Conservation (phyloP, 495 filamentous ascomycete species). For the Cercophora samala region DNA sequence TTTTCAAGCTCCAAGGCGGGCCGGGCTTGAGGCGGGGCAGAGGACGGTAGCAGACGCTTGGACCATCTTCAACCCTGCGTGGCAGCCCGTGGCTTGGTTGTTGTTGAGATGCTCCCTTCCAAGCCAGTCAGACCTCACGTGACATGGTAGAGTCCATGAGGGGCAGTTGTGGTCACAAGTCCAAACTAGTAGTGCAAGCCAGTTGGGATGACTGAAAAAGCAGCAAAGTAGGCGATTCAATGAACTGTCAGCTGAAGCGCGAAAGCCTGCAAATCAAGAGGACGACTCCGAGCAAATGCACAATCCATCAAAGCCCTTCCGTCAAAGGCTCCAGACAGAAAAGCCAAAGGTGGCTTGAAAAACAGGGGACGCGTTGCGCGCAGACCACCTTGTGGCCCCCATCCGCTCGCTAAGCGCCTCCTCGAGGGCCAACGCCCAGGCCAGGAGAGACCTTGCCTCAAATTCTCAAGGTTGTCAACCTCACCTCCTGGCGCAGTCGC, state of each 20-base stretch:
- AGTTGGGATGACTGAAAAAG: not conserved
- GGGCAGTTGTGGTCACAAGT: not conserved
- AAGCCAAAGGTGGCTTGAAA: not conserved
- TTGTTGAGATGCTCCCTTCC: not conserved
- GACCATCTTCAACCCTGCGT: not conserved
- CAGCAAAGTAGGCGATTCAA: not conserved
- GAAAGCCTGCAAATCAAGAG: not conserved
- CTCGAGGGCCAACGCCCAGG: conserved; percentile 10
- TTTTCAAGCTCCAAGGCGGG: not conserved
- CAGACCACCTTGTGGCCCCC: conserved; percentile 14
- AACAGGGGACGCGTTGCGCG: conserved; percentile 15
- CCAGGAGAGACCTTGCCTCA: conserved; percentile 15
- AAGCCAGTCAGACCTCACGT: not conserved
- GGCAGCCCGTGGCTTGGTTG: not conserved
- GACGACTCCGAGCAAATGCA: not conserved
- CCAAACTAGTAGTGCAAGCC: not conserved
- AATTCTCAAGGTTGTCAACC: conserved; percentile 21
- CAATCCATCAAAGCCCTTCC: not conserved
- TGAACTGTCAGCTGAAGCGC: not conserved
- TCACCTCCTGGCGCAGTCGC: conserved; percentile 17
- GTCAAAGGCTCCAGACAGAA: not conserved
- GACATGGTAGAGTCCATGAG: not conserved
- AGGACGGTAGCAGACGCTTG: not conserved
- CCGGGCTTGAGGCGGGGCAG: not conserved
- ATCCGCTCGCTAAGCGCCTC: conserved; percentile 19